These are phyloP conservation scores for Actinidia arguta DNA, from an alignment of 179 eudicot species.

Conservation along the genomic window DNA sequence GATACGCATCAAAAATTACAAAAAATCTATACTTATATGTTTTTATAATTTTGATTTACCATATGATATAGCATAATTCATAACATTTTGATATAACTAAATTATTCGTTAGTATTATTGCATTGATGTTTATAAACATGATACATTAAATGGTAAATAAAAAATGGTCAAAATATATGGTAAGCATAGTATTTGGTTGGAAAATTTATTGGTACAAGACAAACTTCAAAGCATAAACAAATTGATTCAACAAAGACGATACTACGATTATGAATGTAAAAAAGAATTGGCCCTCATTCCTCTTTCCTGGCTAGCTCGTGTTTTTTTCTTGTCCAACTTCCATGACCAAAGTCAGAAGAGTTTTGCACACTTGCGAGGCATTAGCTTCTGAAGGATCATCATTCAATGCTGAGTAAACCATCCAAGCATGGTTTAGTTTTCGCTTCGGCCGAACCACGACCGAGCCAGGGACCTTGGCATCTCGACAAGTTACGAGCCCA, in stretches of 20 bases:
- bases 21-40: too few species aligned
- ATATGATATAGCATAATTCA: too few species aligned
- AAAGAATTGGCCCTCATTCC: constrained; percentile 32
- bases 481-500: constrained; percentile 87
- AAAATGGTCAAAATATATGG: too few species aligned
- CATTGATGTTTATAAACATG: too few species aligned
- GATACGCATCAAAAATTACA: too few species aligned
- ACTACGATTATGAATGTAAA: background rate
- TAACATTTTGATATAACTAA: too few species aligned
- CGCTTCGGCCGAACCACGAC: constrained; percentile 75
- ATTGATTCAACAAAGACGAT: background rate
- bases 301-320: constrained; percentile 43
- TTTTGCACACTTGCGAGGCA: constrained; percentile 92
- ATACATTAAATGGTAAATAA: too few species aligned
- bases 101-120: too few species aligned
- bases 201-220: background rate
- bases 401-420: constrained; percentile 81
- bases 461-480: constrained; percentile 97
- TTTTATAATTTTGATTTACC: too few species aligned
- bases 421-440: constrained; percentile 93
- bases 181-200: too few species aligned
- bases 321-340: constrained; percentile 73
- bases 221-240: background rate
- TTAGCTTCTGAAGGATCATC: constrained; percentile 73
- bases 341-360: constrained; percentile 74